Base-by-base conservation (phyloP, 1,139 yeast species). In the Maudiozyma humilis region DNA sequence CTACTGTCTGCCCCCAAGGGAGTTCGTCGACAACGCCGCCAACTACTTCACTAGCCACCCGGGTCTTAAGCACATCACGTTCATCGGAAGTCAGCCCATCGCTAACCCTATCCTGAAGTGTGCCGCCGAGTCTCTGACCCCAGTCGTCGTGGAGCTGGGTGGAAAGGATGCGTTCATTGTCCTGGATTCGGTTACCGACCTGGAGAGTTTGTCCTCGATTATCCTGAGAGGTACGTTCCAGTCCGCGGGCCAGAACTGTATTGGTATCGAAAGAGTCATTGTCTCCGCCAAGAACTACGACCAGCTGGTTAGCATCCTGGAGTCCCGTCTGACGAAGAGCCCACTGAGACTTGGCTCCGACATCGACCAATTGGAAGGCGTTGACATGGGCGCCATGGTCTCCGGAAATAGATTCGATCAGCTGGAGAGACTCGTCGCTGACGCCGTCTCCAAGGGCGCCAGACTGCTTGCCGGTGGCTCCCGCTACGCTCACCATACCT, bases 341-440 rank as follows among this genome's bases (percentile, higher is more conserved):
- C 56, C 60, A 12, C 65, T 91, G 44, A 71, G 96, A 44, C 61
- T 88, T 13, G 98, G 98, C 3, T 84, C 96, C 2, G 93, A 87
- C 55, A 84, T 91, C 44, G 97, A 91, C 62, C 91, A 84, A 57
- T 74, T 82, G 45, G 89, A 82, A 55, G 93, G 82, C 54, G 82
- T 91, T 37, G 98, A 91, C 60, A 80, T 91, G 85, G 98, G 98
- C 30, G 96, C 98, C 5, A 82, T 88, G 76, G 86, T 89, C 45
- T 82, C 89, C 32, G 82, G 80, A 54, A 73, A 76, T 40, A 73
- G 95, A 51, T 86, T 88, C 57, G 77, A 69, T 6, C 71, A 72
- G 40, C 66, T 91, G 40, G 89, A 84, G 58, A 66, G 62, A 12
- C 72, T 86, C 54, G 74, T 91, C 16, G 62, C 73, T 17, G 86